Conservation (phyloP, 306 rosid genomes). For the Notholithocarpus densiflorus region DNA sequence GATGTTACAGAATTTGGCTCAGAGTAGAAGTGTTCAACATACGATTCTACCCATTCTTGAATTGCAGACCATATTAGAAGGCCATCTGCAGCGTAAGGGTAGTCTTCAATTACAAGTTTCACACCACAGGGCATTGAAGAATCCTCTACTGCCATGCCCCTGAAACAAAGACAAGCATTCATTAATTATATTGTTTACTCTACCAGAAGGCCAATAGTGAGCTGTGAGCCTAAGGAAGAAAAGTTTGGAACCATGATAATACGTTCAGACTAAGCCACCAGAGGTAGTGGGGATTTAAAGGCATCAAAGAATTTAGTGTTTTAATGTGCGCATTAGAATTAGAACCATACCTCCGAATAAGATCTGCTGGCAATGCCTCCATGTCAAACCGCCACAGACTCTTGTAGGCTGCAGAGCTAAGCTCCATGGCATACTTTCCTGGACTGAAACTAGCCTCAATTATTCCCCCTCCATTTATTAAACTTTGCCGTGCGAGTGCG, state of each 20-base stretch:
- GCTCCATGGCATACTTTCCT: slow-evolving; percentile 81
- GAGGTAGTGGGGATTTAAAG: slow-evolving; percentile 1
- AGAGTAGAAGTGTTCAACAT: slow-evolving; percentile 63
- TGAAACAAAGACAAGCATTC: slow-evolving; percentile 25
- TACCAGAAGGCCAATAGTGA: background rate
- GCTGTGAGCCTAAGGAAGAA: background rate
- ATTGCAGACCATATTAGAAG: slow-evolving; percentile 93
- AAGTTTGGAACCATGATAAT: background rate
- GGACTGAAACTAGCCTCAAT: slow-evolving; percentile 90
- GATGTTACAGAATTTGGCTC: slow-evolving; percentile 57
- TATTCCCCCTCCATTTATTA: slow-evolving; percentile 90
- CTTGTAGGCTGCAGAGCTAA: slow-evolving; percentile 89
- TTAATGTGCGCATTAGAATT: background rate
- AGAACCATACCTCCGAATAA: slow-evolving; percentile 63
- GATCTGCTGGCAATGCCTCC: slow-evolving; percentile 94
- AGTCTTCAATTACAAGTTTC: slow-evolving; percentile 81
- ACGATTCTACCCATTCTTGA: slow-evolving; percentile 85
- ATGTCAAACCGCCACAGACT: slow-evolving; percentile 79
- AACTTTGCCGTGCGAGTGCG: slow-evolving; percentile 80
- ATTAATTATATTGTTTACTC: background rate
- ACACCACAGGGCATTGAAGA: slow-evolving; percentile 71
- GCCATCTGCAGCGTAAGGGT: slow-evolving; percentile 96
- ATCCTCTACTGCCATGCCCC: slow-evolving; percentile 96
- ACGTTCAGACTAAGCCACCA: background rate
- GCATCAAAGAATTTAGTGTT: background rate